Evolutionary conservation across 2,329 filamentous ascomycete genomes (phyloP), one percentile per base, ranked within the genome.

Genomic region (Aspergillus intermedius): DNA sequence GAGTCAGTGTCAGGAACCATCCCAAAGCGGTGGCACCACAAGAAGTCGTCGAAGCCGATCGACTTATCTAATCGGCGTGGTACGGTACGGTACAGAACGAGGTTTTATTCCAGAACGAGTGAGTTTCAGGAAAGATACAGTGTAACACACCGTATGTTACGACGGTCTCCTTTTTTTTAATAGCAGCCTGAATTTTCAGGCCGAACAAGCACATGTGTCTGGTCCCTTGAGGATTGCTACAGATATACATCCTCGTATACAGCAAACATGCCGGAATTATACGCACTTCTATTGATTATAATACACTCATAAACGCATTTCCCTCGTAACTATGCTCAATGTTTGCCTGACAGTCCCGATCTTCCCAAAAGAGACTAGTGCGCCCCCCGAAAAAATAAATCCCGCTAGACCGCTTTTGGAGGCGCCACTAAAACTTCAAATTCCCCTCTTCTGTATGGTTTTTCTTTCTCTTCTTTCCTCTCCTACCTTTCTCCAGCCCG

Each of bases 341-440:
- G 17, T 19, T 19, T 19, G 17, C 17, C 17, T 19, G 21, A 41
- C 6, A 19, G n/a, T 41, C 12, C 15, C 12, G 15, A 15, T n/a
- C 25, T 13, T 13, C 23, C 41, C 41, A 28, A 43, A 43, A 30
- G 2, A 12, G 41, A 43, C 41, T 43, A 43, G 41, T 22, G 41
- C 22, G 13, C 17, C 23, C n/a, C n/a, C 41, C 41, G 37, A 40
- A 40, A 40, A 40, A 10, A 19, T 22, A 17, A 21, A 17, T 10
- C 4, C 15, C 37, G 37, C 37, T 40, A 40, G 10, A 19, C 37
- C 37, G 37, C 15, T 19, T 40, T 21, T 5, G 37, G 44, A 34
- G n/a, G 15, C 44, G 21, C 50, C 54, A 53, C 56, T 54, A 54
- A 61, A 55, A 59, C 59, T 57, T 62, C 61, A 60, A 60, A 61